Evolutionary conservation across 768 basidiomycete species (phyloP).

Genomic region (Xerocomellus dryophilus): DNA sequence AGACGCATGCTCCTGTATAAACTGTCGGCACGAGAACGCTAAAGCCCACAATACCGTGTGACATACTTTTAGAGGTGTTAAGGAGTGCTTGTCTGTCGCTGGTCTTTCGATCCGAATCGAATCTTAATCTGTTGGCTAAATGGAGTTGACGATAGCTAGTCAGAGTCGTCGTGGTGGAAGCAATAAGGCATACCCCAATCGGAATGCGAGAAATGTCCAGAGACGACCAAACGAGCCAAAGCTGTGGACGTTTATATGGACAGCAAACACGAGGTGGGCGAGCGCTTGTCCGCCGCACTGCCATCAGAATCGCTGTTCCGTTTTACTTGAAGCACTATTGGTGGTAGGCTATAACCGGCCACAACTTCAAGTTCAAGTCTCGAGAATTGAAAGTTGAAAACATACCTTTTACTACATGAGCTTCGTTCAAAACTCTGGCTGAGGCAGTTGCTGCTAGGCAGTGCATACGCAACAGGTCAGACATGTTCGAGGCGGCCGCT

Average conservation of each 20-base stretch:
- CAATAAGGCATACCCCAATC: not conserved
- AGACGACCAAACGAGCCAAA: not conserved
- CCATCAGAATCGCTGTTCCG: no score
- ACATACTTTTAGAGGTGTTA: slow-evolving; percentile 1
- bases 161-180: not conserved
- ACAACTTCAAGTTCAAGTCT: no score
- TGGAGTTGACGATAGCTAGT: not conserved
- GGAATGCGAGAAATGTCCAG: not conserved
- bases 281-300: no score
- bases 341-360: no score
- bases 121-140: not conserved
- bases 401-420: no score
- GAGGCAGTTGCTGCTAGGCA: no score
- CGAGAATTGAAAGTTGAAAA: no score
- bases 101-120: not conserved
- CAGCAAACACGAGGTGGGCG: not conserved
- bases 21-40: not conserved
- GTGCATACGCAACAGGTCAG: no score
- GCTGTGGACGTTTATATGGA: not conserved
- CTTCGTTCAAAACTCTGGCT: no score
- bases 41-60: not conserved
- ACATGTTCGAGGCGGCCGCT: no score
- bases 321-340: no score
- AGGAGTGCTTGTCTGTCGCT: not conserved
- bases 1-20: slow-evolving; percentile 21